A percentile compares a stretch with the other conserved stretches of the same genome.
phyloP scores from a whole-genome alignment of 2,329 filamentous ascomycete species.

The Basipetospora chlamydospora region DNA sequence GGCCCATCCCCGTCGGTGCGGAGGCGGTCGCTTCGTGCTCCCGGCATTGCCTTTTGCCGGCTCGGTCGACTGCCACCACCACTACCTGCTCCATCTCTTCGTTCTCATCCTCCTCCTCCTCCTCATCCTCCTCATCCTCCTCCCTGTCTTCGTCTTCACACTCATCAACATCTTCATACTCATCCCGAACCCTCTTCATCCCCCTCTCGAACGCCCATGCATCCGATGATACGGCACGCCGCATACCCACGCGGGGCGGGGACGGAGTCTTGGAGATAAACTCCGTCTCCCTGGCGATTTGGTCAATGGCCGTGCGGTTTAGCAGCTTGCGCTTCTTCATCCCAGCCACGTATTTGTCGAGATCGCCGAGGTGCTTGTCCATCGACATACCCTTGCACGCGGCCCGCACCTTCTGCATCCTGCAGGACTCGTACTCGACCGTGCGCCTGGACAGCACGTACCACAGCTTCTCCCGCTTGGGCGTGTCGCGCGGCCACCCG shows the following conservation, averaged over 20 bases:
- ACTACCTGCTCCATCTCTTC: too few relatives aligned
- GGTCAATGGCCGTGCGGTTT: neutral
- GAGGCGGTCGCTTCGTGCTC: too few relatives aligned
- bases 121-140: too few relatives aligned
- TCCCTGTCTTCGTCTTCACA: neutral
- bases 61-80: too few relatives aligned
- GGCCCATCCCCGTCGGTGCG: too few relatives aligned
- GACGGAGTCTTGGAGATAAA: too few relatives aligned
- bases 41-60: too few relatives aligned
- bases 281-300: neutral
- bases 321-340: neutral
- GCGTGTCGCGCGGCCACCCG: neutral
- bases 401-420: constrained; percentile 8
- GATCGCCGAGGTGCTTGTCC: constrained; percentile 15
- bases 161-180: neutral
- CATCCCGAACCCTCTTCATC: neutral
- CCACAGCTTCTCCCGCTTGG: constrained; percentile 16
- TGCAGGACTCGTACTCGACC: constrained; percentile 6
- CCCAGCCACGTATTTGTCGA: constrained; percentile 8
- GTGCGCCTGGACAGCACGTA: constrained; percentile 15
- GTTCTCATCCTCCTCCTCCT: too few relatives aligned
- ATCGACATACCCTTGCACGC: constrained; percentile 11
- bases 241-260: too few relatives aligned
- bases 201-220: too few relatives aligned
- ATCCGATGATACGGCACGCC: too few relatives aligned